Conservation (phyloP, 2,329 filamentous ascomycete genomes). For the Sphaerulina musiva region DNA sequence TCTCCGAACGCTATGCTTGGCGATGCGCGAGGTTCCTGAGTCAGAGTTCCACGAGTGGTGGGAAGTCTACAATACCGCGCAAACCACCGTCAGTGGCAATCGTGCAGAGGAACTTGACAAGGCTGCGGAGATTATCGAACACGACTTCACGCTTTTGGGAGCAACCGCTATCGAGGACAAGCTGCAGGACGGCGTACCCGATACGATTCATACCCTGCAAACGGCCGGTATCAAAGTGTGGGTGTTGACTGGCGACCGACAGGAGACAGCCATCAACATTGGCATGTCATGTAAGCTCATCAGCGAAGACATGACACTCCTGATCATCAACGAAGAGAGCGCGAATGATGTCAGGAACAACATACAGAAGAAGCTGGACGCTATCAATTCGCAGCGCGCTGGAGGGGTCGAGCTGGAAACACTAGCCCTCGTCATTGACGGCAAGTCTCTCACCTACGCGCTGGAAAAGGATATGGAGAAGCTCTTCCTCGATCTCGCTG, state of each 20-base stretch:
- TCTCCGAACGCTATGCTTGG: slow-evolving; percentile 85
- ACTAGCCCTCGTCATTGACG: slow-evolving; percentile 88
- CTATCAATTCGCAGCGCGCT: slow-evolving; percentile 75
- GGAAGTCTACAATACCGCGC: slow-evolving; percentile 76
- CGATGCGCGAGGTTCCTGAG: slow-evolving; percentile 88
- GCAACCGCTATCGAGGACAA: slow-evolving; percentile 97
- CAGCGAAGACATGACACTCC: slow-evolving; percentile 95
- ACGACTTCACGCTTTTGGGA: slow-evolving; percentile 81
- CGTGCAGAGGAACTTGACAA: slow-evolving; percentile 94
- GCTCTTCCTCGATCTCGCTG: slow-evolving; percentile 81
- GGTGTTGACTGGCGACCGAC: slow-evolving; percentile 94
- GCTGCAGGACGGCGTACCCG: slow-evolving; percentile 92
- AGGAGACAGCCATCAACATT: slow-evolving; percentile 99
- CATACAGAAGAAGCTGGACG: slow-evolving; percentile 85
- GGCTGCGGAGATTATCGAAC: slow-evolving; percentile 90
- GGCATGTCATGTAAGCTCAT: slow-evolving; percentile 99
- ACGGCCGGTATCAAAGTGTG: slow-evolving; percentile 97
- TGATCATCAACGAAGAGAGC: slow-evolving; percentile 90
- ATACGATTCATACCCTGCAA: slow-evolving; percentile 95
- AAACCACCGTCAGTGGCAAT: slow-evolving; percentile 85
- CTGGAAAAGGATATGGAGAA: slow-evolving; percentile 92
- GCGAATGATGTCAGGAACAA: slow-evolving; percentile 76
- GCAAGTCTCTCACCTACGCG: slow-evolving; percentile 87
- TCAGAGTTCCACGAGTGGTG: slow-evolving; percentile 84
- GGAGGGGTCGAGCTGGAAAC: slow-evolving; percentile 74